Evolutionary conservation across 73 alveolate genomes (phyloP), one percentile per base, ranked within the genome.

Genomic region (Diophrys sp.): DNA sequence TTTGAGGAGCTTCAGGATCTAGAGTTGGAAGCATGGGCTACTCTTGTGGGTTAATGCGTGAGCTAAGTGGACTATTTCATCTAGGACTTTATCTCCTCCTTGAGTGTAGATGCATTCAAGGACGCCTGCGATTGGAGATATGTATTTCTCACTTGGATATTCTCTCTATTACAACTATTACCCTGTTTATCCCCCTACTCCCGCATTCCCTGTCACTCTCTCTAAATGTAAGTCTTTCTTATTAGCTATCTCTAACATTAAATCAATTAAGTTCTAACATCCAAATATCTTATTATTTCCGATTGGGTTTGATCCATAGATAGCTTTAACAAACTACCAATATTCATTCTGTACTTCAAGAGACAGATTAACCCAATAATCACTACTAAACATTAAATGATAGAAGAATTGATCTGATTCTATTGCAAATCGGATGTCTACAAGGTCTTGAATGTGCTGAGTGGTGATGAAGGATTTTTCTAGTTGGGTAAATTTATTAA

Each of bases 271-370:
- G 29, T 80, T 75, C 24, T 75, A 56, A 54, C 79, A 79, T 18
- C 78, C 44, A 73, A 86, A 79, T 0, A 86, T 29, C 54, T 68
- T 31, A 34, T 86, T 73, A 33, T 57, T 73, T 23, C 29, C 31
- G 18, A 73, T 67, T 0, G 89, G 89, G 32, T 86, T 82, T 74
- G 79, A 79, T 27, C 74, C 8, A 62, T 79, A 86, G 29, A 86
- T 86, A 29, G 82, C 89, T 29, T 86, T 86, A 0, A 86, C 93
- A 31, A 86, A 86, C 1, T 69, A 66, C 93, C 93, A 86, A 62
- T 25, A 86, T 69, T 86, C 93, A 56, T 86, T 80, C 30, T 79
- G 71, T 2, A 86, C 77, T 1, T 84, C 87, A 1, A 67, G n/a
- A 23, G 44, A n/a, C 32, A 74, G 74, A 29, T 73, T 79, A 2